Evolutionary conservation across 371 early-diverging fungal genomes (phyloP), one percentile per base, ranked within the genome.

Genomic region (Zychaea mexicana): DNA sequence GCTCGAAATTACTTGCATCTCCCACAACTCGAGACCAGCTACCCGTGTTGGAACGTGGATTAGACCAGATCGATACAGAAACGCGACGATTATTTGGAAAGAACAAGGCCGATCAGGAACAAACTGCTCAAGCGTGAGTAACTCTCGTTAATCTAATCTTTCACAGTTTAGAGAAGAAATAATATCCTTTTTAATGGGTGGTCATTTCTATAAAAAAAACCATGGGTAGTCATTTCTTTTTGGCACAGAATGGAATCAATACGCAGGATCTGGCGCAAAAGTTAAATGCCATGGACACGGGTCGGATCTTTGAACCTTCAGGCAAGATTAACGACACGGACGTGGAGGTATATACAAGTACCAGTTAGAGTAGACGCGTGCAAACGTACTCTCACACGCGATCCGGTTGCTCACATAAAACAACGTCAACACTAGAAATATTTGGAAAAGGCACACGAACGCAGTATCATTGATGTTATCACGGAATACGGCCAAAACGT

Each of bases 181-280:
- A 42, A 42, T 3, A 42, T 13, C 39, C 4, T 36, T 36, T 36
- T 42, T 42, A 17, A 17, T 42, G 0, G 4, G 42, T 42, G 42
- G 47, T 36, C 2, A 12, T 27, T 31, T 8, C 15, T 10, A 54
- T 9, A 24, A 32, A 26, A 49, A 36, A 9, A 2, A 19, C 38
- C 24, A 24, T 38, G 5, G 13, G 17, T 69, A 81, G 85, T 17
- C 86, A 85, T 27, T 76, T 74, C 63, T 77, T 94, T 59, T 74
- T 94, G 36, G 92, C 94, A 2, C 84, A 82, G 39, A 76, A 81
- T 21, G 96, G 95, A 3, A 82, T 92, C 62, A 90, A 95, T 70
- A 79, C 90, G 27, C 88, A 90, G 38, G 75, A 73, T 33, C 81
- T 92, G 30, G 62, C 85, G 19, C 79, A 87, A 28, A 76, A 77